These are phyloP conservation scores for Testicularia cyperi DNA, from an alignment of 1,284 basidiomycete genomes.

Conservation along the genomic window DNA sequence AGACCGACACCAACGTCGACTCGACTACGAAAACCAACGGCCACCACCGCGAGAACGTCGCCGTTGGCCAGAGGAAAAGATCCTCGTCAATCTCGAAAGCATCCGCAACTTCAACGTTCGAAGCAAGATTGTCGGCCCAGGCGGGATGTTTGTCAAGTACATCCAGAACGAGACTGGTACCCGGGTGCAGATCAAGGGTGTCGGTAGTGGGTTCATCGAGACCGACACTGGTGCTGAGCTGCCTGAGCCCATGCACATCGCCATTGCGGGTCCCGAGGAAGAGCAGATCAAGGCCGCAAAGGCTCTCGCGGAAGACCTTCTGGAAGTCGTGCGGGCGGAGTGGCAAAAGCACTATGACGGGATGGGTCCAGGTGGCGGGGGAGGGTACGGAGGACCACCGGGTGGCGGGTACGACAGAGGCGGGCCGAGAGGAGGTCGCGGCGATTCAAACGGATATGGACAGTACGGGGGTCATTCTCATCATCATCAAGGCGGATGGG, in stretches of 20 bases:
- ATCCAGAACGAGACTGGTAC: slow-evolving; percentile 96
- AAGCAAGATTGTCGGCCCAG: slow-evolving; percentile 94
- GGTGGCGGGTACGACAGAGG: slow-evolving; percentile 10
- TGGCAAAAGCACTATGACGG: slow-evolving; percentile 51
- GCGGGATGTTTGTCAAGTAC: slow-evolving; percentile 89
- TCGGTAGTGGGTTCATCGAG: slow-evolving; percentile 93
- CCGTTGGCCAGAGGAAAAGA: slow-evolving; percentile 53
- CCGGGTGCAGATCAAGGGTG: slow-evolving; percentile 95
- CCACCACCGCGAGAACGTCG: slow-evolving; percentile 32
- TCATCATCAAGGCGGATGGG: no score
- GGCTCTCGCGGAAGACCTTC: slow-evolving; percentile 47
- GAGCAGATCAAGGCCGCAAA: slow-evolving; percentile 47
- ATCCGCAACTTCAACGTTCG: slow-evolving; percentile 95
- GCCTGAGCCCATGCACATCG: slow-evolving; percentile 81
- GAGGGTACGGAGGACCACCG: slow-evolving; percentile 6
- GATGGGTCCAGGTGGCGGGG: slow-evolving; percentile 8
- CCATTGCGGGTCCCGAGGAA: slow-evolving; percentile 51
- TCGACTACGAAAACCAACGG: slow-evolving; percentile 42
- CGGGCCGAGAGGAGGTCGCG: background rate
- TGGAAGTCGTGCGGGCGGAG: slow-evolving; percentile 53
- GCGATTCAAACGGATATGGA: slow-evolving; percentile 8
- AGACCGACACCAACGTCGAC: slow-evolving; percentile 45
- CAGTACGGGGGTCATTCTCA: no score
- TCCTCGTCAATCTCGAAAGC: slow-evolving; percentile 78
- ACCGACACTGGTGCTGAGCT: slow-evolving; percentile 86